phyloP scores from a whole-genome alignment of 352 stramenopile species.

The Phytophthora crassamura region DNA sequence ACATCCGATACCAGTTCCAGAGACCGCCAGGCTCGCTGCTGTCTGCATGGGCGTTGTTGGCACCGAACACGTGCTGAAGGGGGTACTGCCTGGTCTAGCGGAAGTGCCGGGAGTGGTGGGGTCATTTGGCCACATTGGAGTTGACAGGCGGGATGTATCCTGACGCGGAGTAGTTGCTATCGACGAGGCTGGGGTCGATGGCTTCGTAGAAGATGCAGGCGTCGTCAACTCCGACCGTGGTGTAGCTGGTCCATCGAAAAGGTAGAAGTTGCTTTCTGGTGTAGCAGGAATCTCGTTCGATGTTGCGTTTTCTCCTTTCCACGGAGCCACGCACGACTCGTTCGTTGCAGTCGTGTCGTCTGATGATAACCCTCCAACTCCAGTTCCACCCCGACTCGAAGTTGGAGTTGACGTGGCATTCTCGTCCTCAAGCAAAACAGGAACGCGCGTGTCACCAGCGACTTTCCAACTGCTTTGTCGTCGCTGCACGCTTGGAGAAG shows the following conservation, averaged over 20 bases:
- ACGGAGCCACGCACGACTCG: constrained; percentile 20
- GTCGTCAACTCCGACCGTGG: constrained; percentile 19
- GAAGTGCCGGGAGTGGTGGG: not conserved
- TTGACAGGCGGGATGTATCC: constrained; percentile 17
- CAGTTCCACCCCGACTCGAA: constrained; percentile 8
- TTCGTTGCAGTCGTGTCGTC: not conserved
- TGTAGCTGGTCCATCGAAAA: constrained; percentile 35
- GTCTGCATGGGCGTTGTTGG: not conserved
- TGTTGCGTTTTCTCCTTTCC: constrained; percentile 15
- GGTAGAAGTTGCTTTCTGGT: constrained; percentile 28
- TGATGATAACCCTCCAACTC: not conserved
- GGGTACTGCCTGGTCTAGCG: not conserved
- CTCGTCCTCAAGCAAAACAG: constrained; percentile 7
- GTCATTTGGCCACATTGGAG: not conserved
- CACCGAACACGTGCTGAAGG: not conserved
- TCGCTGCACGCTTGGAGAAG: constrained; percentile 34
- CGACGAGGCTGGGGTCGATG: constrained; percentile 1
- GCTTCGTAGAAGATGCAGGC: constrained; percentile 5
- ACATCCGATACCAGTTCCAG: constrained; percentile 4
- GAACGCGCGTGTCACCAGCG: not conserved
- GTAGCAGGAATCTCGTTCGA: constrained; percentile 13
- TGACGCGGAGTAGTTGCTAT: constrained; percentile 8
- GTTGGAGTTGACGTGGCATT: not conserved
- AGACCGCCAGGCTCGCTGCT: not conserved
- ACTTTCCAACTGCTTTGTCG: constrained; percentile 30